Evolutionary conservation across 208 protist species (phyloP), one percentile per base, ranked within the genome.

Genomic region (Plasmodiophora brassicae): DNA sequence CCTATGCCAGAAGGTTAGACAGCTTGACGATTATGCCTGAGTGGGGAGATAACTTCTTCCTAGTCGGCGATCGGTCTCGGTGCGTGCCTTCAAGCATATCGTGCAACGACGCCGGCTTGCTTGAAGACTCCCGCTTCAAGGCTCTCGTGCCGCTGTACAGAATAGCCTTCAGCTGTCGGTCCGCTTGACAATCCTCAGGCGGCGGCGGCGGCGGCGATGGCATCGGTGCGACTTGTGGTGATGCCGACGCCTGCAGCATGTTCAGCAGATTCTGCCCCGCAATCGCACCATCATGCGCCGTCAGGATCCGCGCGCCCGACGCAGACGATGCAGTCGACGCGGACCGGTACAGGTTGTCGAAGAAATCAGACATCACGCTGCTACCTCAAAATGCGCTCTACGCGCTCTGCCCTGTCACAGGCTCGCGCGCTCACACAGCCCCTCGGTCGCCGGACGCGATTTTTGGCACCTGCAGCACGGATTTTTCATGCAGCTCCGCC

Each of bases 241-340:
- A n/a, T n/a, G n/a, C n/a, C 50, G 20, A 14, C 65, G 32, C 32
- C 65, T 78, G 65, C 5, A 78, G 65, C 5, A 78, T 5, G 41
- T 78, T 78, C 65, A 78, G n/a, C n/a, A 78, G n/a, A 5, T n/a
- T 78, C 65, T 78, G 65, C 65, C 65, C 65, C 32, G 65, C 65
- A 8, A 32, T 5, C 5, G 65, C 65, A 14, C 65, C 65, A 32
- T 78, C 65, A 5, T 44, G 14, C 65, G 5, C 20, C 5, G 65
- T n/a, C n/a, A 38, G 65, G 10, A 36, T n/a, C n/a, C 14, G 14
- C 41, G 65, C 10, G 5, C 5, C 5, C 65, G 65, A 44, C 65
- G 5, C n/a, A 5, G n/a, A 5, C 65, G 65, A n/a, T 57, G 50
- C 20, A 14, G 50, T 57, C 14, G 14, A 14, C 50, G 50, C 14